Conservation (phyloP, 2,329 filamentous ascomycete genomes). For the Phyllosticta citriasiana region DNA sequence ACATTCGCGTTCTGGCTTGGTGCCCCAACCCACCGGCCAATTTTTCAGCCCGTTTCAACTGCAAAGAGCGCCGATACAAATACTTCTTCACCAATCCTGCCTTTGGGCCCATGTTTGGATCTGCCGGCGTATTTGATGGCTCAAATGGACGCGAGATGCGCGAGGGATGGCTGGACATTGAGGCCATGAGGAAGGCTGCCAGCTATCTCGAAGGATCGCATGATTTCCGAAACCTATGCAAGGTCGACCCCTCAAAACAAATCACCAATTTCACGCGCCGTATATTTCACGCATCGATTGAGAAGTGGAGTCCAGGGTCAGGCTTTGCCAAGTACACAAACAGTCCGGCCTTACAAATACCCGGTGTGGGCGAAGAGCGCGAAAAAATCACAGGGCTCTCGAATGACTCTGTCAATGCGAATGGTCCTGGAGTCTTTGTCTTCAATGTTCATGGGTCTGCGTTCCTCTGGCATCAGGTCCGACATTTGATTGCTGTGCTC, state of each 20-base stretch:
- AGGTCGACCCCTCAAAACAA: constrained; percentile 82
- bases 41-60: constrained; percentile 90
- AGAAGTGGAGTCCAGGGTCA: constrained; percentile 23
- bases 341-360: neutral
- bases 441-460: constrained; percentile 84
- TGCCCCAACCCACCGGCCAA: constrained; percentile 67
- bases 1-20: constrained; percentile 90
- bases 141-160: constrained; percentile 17
- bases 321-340: constrained; percentile 6
- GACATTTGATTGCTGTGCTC: constrained; percentile 85
- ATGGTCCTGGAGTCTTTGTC: constrained; percentile 59
- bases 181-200: constrained; percentile 74
- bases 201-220: constrained; percentile 71
- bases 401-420: constrained; percentile 9
- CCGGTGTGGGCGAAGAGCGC: constrained; percentile 15
- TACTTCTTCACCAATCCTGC: constrained; percentile 98
- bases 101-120: constrained; percentile 57
- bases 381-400: constrained; percentile 3
- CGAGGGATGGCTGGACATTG: constrained; percentile 73
- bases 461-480: constrained; percentile 97
- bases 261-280: constrained; percentile 71
- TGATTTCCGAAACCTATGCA: constrained; percentile 97
- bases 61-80: constrained; percentile 79
- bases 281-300: constrained; percentile 73
- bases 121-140: constrained; percentile 37